These are phyloP conservation scores for Guadua angustifolia DNA, from an alignment of 176 grass and related monocot genomes.

Conservation along the genomic window DNA sequence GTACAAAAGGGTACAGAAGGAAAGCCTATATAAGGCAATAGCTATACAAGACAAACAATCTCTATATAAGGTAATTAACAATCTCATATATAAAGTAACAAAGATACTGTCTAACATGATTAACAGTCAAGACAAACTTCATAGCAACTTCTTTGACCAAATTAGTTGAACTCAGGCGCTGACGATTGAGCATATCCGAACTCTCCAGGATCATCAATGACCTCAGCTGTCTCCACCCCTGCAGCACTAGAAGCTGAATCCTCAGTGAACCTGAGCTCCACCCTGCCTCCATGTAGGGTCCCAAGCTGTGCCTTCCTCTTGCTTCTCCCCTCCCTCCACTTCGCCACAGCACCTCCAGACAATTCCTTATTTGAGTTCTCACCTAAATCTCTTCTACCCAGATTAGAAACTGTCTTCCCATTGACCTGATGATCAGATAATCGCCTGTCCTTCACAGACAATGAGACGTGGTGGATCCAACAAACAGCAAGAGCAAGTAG, in stretches of 20 bases:
- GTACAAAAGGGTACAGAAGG: no score
- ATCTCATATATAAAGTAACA: no score
- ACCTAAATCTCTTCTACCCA: not conserved
- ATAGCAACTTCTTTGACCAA: not conserved
- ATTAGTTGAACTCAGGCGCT: not conserved
- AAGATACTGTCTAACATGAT: no score
- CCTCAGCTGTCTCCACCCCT: not conserved
- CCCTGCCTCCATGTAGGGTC: not conserved
- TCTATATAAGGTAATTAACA: no score
- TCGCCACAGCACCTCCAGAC: not conserved
- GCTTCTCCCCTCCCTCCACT: constrained; percentile 41
- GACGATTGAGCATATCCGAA: not conserved
- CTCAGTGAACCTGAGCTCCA: constrained; percentile 3
- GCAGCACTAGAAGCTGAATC: constrained; percentile 25
- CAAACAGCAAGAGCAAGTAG: no score
- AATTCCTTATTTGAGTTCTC: not conserved
- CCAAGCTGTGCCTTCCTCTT: not conserved
- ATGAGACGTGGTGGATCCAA: no score
- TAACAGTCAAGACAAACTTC: not conserved
- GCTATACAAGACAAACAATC: no score
- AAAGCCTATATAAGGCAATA: no score
- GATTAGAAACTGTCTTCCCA: not conserved
- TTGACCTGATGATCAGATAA: not conserved
- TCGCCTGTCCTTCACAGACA: not conserved
- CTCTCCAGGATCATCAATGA: constrained; percentile 23